Percentiles rank a stretch among this genome's conserved stretches.
Conservation (phyloP, 108 stramenopile genomes). For the Bacterosira constricta region DNA sequence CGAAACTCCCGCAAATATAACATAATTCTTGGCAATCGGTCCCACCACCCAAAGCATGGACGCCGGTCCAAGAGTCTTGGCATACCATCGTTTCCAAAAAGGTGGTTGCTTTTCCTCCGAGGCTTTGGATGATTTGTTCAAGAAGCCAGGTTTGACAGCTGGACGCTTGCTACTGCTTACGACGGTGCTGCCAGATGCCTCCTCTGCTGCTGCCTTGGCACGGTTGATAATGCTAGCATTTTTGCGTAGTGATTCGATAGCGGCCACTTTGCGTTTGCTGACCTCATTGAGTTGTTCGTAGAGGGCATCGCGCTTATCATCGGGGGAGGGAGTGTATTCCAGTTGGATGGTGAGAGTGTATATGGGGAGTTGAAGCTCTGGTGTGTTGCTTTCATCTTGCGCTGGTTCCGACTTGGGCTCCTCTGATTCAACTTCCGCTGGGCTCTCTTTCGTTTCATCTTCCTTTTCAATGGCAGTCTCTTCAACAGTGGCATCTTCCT, state of each 20-base stretch:
- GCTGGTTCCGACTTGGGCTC: background rate
- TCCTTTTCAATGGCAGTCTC: background rate
- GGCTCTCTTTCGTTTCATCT: conserved; percentile 8
- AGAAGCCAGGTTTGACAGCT: conserved; percentile 78
- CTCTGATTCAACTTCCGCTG: background rate
- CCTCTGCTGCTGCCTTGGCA: conserved; percentile 35
- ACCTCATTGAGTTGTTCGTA: conserved; percentile 77
- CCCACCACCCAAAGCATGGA: conserved; percentile 69
- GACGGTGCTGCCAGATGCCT: conserved; percentile 1
- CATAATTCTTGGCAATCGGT: conserved; percentile 74
- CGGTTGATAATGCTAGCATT: conserved; percentile 53
- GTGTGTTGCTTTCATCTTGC: background rate
- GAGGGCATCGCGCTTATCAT: conserved; percentile 72
- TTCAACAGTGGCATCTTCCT: background rate
- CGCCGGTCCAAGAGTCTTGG: conserved; percentile 63
- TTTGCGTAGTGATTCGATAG: conserved; percentile 68
- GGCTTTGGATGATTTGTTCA: conserved; percentile 56
- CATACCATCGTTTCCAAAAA: conserved; percentile 62
- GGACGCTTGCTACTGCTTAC: conserved; percentile 17
- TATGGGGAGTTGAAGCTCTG: conserved; percentile 41
- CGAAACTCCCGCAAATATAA: conserved; percentile 75
- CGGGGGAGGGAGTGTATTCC: conserved; percentile 74
- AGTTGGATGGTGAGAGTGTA: conserved; percentile 65
- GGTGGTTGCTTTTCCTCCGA: conserved; percentile 20
- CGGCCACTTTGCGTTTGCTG: conserved; percentile 70